phyloP scores from a whole-genome alignment of 164 flowering plant species.

The Vitis vinifera region ASM3070453v1 NC_081809.1:4362001-4362500 shows the following conservation, averaged over 20 bases:
- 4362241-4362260: constrained; percentile 99
- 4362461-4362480: too few species aligned
- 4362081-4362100: neutral
- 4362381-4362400: too few species aligned
- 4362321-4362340: neutral
- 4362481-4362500: too few species aligned
- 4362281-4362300: neutral
- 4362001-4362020: neutral
- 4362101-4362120: neutral
- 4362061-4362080: neutral
- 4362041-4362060: neutral
- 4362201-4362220: constrained; percentile 87
- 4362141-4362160: constrained; percentile 33
- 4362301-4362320: neutral
- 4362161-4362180: constrained; percentile 95
- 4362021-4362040: neutral
- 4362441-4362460: too few species aligned
- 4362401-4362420: too few species aligned
- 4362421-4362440: too few species aligned
- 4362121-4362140: neutral
- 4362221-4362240: constrained; percentile 99
- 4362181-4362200: constrained; percentile 72
- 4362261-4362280: constrained; percentile 7
- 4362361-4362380: too few species aligned
- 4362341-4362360: too few species aligned